A percentile compares a stretch with the other conserved stretches of the same genome.
These are phyloP conservation scores for Aspergillus pseudoviridinutans DNA, from an alignment of 2,329 filamentous ascomycete genomes.

Conservation along the genomic window DNA sequence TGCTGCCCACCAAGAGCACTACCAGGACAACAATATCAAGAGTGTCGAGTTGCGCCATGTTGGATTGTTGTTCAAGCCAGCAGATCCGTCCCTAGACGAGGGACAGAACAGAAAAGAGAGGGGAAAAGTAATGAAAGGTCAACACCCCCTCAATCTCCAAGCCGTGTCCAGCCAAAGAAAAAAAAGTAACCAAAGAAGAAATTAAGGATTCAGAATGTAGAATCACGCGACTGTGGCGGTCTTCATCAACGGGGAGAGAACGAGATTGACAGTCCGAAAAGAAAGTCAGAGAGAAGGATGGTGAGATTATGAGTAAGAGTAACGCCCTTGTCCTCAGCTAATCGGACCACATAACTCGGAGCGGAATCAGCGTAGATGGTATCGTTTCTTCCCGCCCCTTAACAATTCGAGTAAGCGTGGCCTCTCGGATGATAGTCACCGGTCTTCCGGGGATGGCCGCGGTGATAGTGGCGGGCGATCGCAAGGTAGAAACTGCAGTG, in stretches of 20 bases:
- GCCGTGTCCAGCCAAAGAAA: background rate
- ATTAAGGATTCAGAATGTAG: constrained; percentile 9
- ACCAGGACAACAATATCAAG: constrained; percentile 90
- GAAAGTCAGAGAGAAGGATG: background rate
- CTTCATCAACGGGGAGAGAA: background rate
- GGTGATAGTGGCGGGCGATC: background rate
- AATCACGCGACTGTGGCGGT: background rate
- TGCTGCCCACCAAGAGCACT: constrained; percentile 75
- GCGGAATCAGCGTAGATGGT: background rate
- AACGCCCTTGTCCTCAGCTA: background rate
- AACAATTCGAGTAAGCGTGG: background rate
- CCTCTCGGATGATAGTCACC: background rate
- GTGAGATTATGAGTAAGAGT: background rate
- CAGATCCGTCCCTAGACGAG: constrained; percentile 3
- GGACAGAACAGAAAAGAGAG: background rate
- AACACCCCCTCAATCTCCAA: background rate
- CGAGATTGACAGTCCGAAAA: background rate
- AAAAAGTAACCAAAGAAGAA: background rate
- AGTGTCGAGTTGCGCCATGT: constrained; percentile 93
- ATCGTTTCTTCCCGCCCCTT: background rate
- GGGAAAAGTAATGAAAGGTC: background rate
- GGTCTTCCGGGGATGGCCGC: background rate
- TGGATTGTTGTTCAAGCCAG: background rate
- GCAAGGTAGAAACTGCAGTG: background rate
- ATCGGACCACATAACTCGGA: background rate